Evolutionary conservation across 441 rosid genomes (phyloP).

Genomic region (Pelargonium australe): DNA sequence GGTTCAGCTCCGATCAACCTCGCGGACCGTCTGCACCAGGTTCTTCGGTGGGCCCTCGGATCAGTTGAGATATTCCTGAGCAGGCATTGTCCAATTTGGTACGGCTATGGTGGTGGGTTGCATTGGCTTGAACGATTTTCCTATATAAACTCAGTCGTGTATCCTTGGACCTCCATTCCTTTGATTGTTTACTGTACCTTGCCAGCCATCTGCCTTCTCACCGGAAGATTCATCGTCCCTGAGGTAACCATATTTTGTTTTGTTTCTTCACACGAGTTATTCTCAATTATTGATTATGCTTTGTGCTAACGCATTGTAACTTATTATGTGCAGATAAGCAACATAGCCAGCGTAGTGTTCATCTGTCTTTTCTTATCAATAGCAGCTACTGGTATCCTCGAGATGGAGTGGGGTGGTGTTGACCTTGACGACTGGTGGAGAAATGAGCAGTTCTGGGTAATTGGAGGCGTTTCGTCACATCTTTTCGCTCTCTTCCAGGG

Average conservation of each 20-base stretch:
- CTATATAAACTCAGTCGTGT: constrained; percentile 77
- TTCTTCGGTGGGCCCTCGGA: constrained; percentile 95
- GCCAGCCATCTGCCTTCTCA: constrained; percentile 88
- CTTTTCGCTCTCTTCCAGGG: constrained; percentile 94
- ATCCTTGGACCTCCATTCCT: constrained; percentile 93
- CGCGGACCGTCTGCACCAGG: constrained; percentile 97
- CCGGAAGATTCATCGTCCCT: constrained; percentile 90
- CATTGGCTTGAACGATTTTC: constrained; percentile 84
- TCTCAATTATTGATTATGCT: constrained; percentile 8
- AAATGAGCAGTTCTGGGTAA: constrained; percentile 99
- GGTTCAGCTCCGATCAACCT: constrained; percentile 98
- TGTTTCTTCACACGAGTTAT: neutral
- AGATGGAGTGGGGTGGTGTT: constrained; percentile 97
- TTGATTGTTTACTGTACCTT: constrained; percentile 75
- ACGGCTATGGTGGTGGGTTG: constrained; percentile 88
- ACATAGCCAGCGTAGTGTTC: constrained; percentile 74
- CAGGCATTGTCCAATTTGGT: constrained; percentile 96
- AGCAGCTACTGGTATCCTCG: constrained; percentile 74
- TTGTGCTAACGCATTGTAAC: constrained; percentile 17
- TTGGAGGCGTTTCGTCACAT: constrained; percentile 93
- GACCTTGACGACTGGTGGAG: constrained; percentile 99
- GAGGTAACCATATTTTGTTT: constrained; percentile 37
- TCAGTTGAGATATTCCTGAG: constrained; percentile 96
- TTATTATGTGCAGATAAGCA: constrained; percentile 62
- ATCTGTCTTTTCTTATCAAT: constrained; percentile 82